Percentiles rank a stretch among this genome's conserved stretches.
These are phyloP conservation scores for Kwoniella dejecticola DNA, from an alignment of 768 basidiomycete genomes.

Conservation along the genomic window DNA sequence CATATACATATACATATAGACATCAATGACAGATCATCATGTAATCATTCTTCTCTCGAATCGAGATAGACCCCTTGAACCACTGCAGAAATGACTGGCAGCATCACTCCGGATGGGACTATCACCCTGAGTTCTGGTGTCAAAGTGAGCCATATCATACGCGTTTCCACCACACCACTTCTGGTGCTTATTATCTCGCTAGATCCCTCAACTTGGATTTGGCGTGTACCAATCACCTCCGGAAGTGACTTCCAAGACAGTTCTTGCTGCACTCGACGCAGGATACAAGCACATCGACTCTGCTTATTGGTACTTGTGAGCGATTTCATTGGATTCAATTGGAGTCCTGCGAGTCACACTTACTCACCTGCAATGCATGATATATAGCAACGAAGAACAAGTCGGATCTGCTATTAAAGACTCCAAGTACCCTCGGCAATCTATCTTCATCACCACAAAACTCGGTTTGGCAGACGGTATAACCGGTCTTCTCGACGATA, in stretches of 20 bases:
- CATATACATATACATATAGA: too few species aligned
- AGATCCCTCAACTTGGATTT: slow-evolving; percentile 54
- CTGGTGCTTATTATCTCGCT: not conserved
- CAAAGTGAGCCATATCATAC: too few species aligned
- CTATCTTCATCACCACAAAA: slow-evolving; percentile 52
- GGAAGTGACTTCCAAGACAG: slow-evolving; percentile 33
- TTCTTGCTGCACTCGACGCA: slow-evolving; percentile 40
- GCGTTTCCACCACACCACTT: not conserved
- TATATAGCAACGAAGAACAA: slow-evolving; percentile 38
- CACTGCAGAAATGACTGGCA: too few species aligned
- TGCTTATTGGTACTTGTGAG: slow-evolving; percentile 49
- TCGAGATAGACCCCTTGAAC: too few species aligned
- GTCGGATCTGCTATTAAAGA: slow-evolving; percentile 38
- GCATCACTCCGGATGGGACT: too few species aligned
- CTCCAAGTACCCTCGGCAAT: slow-evolving; percentile 26
- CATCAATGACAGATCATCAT: too few species aligned
- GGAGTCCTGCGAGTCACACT: too few species aligned
- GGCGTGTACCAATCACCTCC: slow-evolving; percentile 54
- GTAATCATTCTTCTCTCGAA: too few species aligned
- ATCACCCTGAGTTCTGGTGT: too few species aligned
- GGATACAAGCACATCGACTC: slow-evolving; percentile 53
- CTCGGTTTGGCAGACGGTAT: slow-evolving; percentile 40
- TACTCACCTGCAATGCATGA: not conserved
- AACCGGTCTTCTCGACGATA: slow-evolving; percentile 35
- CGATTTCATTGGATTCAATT: not conserved